Evolutionary conservation across 345 rosid species (phyloP), one percentile per base, ranked within the genome.

Genomic region (Euphorbia peplus): DNA sequence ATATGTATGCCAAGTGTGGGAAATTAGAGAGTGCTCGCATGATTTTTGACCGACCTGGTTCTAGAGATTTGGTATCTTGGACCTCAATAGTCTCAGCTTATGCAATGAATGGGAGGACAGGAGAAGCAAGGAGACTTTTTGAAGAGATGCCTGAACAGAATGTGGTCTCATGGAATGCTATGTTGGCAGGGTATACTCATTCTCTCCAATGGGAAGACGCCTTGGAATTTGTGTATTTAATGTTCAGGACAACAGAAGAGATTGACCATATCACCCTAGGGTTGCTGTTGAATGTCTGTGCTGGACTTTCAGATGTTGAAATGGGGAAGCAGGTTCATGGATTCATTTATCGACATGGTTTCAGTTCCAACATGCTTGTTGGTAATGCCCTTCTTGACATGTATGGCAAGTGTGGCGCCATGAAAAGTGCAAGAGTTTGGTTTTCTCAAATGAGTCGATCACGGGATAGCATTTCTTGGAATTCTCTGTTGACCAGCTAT

Each of bases 321-420:
- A 76, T 80, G 77, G 96, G 98, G 67, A 93, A 87, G 75, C 85
- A 85, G 73, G 84, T 87, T 70, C 98, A 93, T 71, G 91, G 89
- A 10, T 83, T 83, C 66, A 77, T 88, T 60, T 88, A 86, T 69
- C 77, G 98, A 22, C 78, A 73, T 64, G 84, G 87, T 42, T 83
- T 79, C 42, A 48, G 29, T 68, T 74, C 84, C 50, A 66, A 85
- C 81, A 63, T 85, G 4, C 73, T 83, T 79, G 84, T 90, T 55
- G 83, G 84, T 39, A 90, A 90, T 78, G 86, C 89, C 13, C 76
- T 93, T 67, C 80, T 93, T 48, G 83, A 88, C 78, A 93, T 93
- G 97, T 85, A 85, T 63, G 81, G 88, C 21, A 87, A 82, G 76
- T 87, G 89, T 57, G 83, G 89, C 58, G 75, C 70, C 83, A 70